A percentile compares a stretch with the other conserved stretches of the same genome.
Evolutionary conservation across 164 flowering plant genomes (phyloP).

Genomic region (Cinnamomum chago): DNA sequence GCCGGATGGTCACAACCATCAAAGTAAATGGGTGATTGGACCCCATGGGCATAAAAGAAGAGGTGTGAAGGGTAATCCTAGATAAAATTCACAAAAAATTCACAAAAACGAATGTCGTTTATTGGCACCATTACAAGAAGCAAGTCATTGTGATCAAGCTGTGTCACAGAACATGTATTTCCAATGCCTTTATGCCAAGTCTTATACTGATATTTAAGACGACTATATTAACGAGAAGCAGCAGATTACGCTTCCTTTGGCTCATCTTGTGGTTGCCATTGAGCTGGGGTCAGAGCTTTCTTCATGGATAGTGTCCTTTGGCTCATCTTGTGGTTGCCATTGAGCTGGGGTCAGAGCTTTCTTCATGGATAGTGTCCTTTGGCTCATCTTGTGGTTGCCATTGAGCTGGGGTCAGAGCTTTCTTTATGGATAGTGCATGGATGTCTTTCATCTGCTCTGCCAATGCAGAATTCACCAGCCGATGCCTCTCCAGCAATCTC

Average conservation of each 20-base stretch:
- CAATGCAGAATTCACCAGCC: slow-evolving; percentile 75
- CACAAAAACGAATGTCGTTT: background rate
- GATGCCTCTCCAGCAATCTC: slow-evolving; percentile 87
- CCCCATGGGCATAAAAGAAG: no score
- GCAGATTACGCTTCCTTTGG: slow-evolving; percentile 33
- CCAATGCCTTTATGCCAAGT: background rate
- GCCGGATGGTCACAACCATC: no score
- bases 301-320: slow-evolving; percentile 88
- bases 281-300: slow-evolving; percentile 77
- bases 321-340: slow-evolving; percentile 71
- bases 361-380: slow-evolving; percentile 68
- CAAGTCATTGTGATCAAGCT: background rate
- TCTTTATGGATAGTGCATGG: slow-evolving; percentile 89
- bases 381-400: slow-evolving; percentile 70
- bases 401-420: slow-evolving; percentile 78
- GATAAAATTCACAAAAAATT: no score
- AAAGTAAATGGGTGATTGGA: no score
- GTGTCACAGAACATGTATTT: background rate
- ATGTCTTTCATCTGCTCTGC: slow-evolving; percentile 92
- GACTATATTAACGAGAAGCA: slow-evolving; percentile 21
- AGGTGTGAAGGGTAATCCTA: no score
- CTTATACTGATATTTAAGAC: background rate
- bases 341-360: slow-evolving; percentile 82
- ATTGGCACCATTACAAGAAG: background rate
- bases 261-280: slow-evolving; percentile 72